These are phyloP conservation scores for Crepidotus variabilis DNA, from an alignment of 768 basidiomycete genomes.

Conservation along the genomic window DNA sequence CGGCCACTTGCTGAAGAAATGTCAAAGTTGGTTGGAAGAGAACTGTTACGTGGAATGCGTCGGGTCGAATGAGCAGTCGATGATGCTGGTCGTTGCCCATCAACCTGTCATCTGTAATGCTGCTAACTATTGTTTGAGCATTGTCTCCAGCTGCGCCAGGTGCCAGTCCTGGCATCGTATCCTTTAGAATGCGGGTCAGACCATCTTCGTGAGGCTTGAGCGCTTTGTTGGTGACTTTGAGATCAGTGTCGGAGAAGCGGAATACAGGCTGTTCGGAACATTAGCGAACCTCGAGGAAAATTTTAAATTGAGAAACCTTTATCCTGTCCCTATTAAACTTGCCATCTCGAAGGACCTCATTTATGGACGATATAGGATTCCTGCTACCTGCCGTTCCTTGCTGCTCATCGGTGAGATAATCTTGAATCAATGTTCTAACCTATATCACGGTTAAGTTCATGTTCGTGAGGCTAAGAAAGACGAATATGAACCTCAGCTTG, in stretches of 20 bases:
- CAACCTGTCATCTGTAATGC: slow-evolving; percentile 68
- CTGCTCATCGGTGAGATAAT: slow-evolving; percentile 92
- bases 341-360: slow-evolving; percentile 86
- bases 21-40: slow-evolving; percentile 92
- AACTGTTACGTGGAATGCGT: slow-evolving; percentile 91
- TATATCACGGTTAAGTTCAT: slow-evolving; percentile 25
- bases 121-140: slow-evolving; percentile 58
- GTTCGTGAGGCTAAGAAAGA: neutral
- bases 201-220: slow-evolving; percentile 82
- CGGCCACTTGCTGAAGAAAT: slow-evolving; percentile 72
- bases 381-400: slow-evolving; percentile 73
- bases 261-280: slow-evolving; percentile 65
- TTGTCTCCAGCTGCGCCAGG: slow-evolving; percentile 61
- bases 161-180: slow-evolving; percentile 93
- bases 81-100: slow-evolving; percentile 77
- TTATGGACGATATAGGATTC: slow-evolving; percentile 90
- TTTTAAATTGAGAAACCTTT: slow-evolving; percentile 50
- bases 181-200: slow-evolving; percentile 75
- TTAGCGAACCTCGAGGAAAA: neutral
- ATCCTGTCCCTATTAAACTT: slow-evolving; percentile 73
- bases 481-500: slow-evolving; percentile 74
- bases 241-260: slow-evolving; percentile 88
- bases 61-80: slow-evolving; percentile 79
- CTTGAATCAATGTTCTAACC: slow-evolving; percentile 80
- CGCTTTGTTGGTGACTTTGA: slow-evolving; percentile 60